phyloP scores from a whole-genome alignment of 2,329 filamentous ascomycete species.

The Coleophoma crateriformis region DNA sequence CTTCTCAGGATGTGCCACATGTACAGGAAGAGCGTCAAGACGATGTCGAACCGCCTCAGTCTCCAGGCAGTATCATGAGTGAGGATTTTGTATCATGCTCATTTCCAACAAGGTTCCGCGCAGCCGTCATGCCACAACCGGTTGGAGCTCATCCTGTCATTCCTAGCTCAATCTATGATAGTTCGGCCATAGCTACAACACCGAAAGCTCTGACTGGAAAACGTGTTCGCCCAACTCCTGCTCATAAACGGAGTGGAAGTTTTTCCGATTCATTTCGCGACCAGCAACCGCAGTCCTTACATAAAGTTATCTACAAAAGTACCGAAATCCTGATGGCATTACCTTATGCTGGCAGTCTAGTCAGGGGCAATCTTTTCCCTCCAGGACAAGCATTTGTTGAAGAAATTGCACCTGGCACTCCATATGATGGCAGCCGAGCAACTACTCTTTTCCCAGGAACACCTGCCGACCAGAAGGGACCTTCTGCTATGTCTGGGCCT shows the following conservation, averaged over 20 bases:
- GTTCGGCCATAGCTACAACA: slow-evolving; percentile 48
- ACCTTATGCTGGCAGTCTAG: slow-evolving; percentile 75
- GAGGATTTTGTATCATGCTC: slow-evolving; percentile 59
- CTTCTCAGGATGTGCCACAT: slow-evolving; percentile 17
- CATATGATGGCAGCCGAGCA: slow-evolving; percentile 39
- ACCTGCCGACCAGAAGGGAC: slow-evolving; percentile 37
- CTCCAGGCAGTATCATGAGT: slow-evolving; percentile 53
- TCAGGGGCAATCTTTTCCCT: slow-evolving; percentile 79
- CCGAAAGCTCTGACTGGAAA: slow-evolving; percentile 54
- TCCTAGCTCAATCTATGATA: slow-evolving; percentile 41
- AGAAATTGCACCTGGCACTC: slow-evolving; percentile 46
- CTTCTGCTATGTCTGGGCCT: slow-evolving; percentile 59
- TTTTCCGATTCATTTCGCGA: slow-evolving; percentile 81
- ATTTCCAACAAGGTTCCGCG: slow-evolving; percentile 47
- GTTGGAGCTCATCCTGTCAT: slow-evolving; percentile 52
- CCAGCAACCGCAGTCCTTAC: slow-evolving; percentile 40
- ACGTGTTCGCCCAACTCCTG: slow-evolving; percentile 48
- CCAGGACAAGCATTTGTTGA: slow-evolving; percentile 80
- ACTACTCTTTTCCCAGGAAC: slow-evolving; percentile 43
- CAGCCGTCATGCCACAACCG: slow-evolving; percentile 35
- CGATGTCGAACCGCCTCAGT: slow-evolving; percentile 32
- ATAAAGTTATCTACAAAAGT: slow-evolving; percentile 46
- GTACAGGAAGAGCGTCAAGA: slow-evolving; percentile 1
- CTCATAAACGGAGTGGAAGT: slow-evolving; percentile 81
- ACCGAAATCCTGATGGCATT: slow-evolving; percentile 55